These are phyloP conservation scores for Leishmania turanica DNA, from an alignment of 208 protist species.

Conservation along the genomic window DNA sequence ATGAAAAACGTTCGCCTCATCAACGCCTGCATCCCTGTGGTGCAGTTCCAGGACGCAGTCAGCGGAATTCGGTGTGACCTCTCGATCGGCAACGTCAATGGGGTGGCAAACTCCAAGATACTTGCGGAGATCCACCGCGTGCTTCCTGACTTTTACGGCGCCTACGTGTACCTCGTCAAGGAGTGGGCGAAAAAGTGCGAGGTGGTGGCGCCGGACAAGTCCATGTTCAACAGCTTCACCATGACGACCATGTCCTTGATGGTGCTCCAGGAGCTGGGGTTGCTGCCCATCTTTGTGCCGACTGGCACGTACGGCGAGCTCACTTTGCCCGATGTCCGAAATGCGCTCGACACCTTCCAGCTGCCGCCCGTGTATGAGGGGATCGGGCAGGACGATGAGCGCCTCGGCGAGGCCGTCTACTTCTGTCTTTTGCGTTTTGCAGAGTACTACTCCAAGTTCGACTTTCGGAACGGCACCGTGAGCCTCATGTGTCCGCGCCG, in stretches of 20 bases:
- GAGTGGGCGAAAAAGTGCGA: conserved; percentile 86
- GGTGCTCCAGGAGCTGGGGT: conserved; percentile 89
- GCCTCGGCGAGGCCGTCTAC: conserved; percentile 84
- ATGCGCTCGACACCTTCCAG: conserved; percentile 43
- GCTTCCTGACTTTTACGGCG: conserved; percentile 85
- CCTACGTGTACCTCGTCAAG: conserved; percentile 89
- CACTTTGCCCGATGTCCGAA: conserved; percentile 60
- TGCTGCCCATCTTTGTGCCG: conserved; percentile 79
- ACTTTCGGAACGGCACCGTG: conserved; percentile 80
- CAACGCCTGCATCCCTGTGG: conserved; percentile 80
- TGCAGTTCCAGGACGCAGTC: conserved; percentile 80
- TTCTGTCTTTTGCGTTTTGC: conserved; percentile 83
- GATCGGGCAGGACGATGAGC: conserved; percentile 77
- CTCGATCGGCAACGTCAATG: conserved; percentile 88
- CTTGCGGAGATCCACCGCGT: conserved; percentile 64
- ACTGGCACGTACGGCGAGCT: conserved; percentile 80
- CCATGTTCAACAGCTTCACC: conserved; percentile 91
- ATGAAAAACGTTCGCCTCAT: conserved; percentile 86
- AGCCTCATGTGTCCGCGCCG: conserved; percentile 86
- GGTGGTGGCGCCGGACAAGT: conserved; percentile 82
- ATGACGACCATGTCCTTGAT: conserved; percentile 90
- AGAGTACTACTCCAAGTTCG: conserved; percentile 89
- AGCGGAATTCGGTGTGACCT: conserved; percentile 84
- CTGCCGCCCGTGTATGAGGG: conserved; percentile 80
- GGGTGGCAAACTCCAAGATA: conserved; percentile 88